These are phyloP conservation scores for Starmerella khaoyaiensis DNA, from an alignment of 805 yeast species.

Conservation along the genomic window DNA sequence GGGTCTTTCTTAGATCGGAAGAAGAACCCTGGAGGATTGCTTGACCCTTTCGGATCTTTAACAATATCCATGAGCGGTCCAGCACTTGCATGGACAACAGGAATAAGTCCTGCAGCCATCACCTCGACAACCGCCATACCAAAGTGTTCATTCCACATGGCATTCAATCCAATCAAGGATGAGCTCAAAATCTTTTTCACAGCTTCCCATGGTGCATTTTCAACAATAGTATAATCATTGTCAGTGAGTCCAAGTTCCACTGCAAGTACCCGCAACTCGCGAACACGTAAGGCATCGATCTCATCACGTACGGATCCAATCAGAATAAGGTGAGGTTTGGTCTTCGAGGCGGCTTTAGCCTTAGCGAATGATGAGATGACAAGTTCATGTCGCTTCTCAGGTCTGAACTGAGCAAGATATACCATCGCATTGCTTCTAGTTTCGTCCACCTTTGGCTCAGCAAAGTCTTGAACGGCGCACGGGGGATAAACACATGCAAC, in stretches of 20 bases:
- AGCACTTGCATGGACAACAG: conserved; percentile 86
- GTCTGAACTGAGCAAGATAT: conserved; percentile 83
- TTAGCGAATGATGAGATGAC: conserved; percentile 50
- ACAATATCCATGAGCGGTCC: conserved; percentile 89
- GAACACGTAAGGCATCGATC: conserved; percentile 50
- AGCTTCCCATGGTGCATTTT: conserved; percentile 60
- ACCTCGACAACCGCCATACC: conserved; percentile 96
- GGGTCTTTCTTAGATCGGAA: conserved; percentile 64
- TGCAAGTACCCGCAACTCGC: conserved; percentile 36
- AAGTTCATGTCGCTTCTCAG: conserved; percentile 80
- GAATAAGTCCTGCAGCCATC: conserved; percentile 69
- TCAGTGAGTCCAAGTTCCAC: conserved; percentile 32
- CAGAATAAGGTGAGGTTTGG: conserved; percentile 48
- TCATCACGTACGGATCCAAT: conserved; percentile 74
- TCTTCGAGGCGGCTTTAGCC: conserved; percentile 27
- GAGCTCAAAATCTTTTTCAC: conserved; percentile 42
- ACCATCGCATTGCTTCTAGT: conserved; percentile 26
- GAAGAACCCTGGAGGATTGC: conserved; percentile 78
- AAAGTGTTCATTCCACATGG: conserved; percentile 99
- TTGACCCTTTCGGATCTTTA: conserved; percentile 33
- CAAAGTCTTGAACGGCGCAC: conserved; percentile 54
- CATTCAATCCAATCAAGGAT: conserved; percentile 70
- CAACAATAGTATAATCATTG: conserved; percentile 39
- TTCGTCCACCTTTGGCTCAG: conserved; percentile 22
- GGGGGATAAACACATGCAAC: conserved; percentile 69